Evolutionary conservation across 371 early-diverging fungal genomes (phyloP), one percentile per base, ranked within the genome.

Genomic region (Fennellomyces sp.): DNA sequence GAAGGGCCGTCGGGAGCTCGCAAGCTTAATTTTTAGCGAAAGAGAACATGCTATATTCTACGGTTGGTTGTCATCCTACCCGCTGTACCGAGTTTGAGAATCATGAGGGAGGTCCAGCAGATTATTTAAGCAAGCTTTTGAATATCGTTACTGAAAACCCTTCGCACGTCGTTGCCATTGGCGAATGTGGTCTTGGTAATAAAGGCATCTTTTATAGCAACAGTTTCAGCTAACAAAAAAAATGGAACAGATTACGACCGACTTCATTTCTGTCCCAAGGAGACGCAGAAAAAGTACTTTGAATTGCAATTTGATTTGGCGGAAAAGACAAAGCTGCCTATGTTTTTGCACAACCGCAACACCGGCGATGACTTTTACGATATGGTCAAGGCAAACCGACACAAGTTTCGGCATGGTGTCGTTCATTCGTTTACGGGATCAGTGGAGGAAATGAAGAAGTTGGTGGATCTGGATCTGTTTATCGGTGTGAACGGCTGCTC

Each of bases 401-500:
- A 74, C 41, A 65, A 68, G 31, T 91, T 94, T 56, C 77, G 66
- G 6, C 59, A 75, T n/a, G 99, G 98, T 26, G 96, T 98, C 2
- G 95, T 98, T 21, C 99, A 99, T 65, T 95, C 94, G 0, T 97
- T 96, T 68, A 94, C 94, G 5, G 97, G 97, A 1, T 74, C 86
- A 0, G 15, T 87, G 19, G 94, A 92, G 21, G 97, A 97, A 61
- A 81, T 91, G 78, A 60, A 82, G 60, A 73, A 73, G 42, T 71
- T 91, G 21, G 60, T 94, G 15, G 85, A 87, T 3, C 69, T 94
- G 50, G 97, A 82, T n/a, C 76, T 97, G 29, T 95, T 89, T 70
- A 96, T 99, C 70, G 98, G 99, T 21, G 82, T 99, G 64, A 99
- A 99, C 70, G 99, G 99, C 10, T 97, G 97, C 65, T 95, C 96